Percentiles rank a stretch among this genome's conserved stretches.
Evolutionary conservation across 805 yeast species (phyloP).

Genomic region (Saccharomyces cerevisiae): DNA sequence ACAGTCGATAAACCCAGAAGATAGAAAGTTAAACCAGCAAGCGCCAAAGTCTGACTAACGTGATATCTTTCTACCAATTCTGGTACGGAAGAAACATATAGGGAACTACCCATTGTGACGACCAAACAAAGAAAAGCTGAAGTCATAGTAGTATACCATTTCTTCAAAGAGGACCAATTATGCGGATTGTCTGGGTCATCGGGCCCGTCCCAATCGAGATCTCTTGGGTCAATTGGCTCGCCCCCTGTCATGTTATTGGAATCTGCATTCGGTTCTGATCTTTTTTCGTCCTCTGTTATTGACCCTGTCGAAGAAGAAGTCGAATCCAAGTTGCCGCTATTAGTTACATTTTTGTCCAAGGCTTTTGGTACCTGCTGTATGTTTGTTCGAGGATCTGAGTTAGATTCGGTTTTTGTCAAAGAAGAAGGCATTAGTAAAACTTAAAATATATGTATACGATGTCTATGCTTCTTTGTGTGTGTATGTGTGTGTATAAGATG

Average conservation of each 20-base stretch:
- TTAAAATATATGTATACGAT: not conserved
- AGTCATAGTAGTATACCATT: constrained; percentile 58
- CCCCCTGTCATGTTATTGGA: constrained; percentile 1
- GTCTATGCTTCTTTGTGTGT: not conserved
- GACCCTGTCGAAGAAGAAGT: not conserved
- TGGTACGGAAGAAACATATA: constrained; percentile 57
- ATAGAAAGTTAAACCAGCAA: constrained; percentile 64
- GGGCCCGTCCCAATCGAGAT: constrained; percentile 53
- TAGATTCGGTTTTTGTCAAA: not conserved
- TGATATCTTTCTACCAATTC: constrained; percentile 42
- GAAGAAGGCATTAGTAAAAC: not conserved
- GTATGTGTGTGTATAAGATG: not conserved
- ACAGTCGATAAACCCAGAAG: constrained; percentile 67
- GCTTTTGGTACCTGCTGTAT: not conserved
- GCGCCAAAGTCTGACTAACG: constrained; percentile 51
- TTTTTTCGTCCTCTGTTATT: not conserved
- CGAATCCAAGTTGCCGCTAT: not conserved
- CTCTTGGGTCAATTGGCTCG: constrained; percentile 31
- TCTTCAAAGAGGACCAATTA: constrained; percentile 58
- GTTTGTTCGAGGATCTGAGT: not conserved
- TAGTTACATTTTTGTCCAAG: not conserved
- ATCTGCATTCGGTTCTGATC: not conserved
- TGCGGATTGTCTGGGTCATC: constrained; percentile 56
- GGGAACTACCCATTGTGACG: constrained; percentile 67
- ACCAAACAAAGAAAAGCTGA: constrained; percentile 59